Evolutionary conservation across 108 stramenopile genomes (phyloP).

Genomic region (Aurantiochytrium sp.): DNA sequence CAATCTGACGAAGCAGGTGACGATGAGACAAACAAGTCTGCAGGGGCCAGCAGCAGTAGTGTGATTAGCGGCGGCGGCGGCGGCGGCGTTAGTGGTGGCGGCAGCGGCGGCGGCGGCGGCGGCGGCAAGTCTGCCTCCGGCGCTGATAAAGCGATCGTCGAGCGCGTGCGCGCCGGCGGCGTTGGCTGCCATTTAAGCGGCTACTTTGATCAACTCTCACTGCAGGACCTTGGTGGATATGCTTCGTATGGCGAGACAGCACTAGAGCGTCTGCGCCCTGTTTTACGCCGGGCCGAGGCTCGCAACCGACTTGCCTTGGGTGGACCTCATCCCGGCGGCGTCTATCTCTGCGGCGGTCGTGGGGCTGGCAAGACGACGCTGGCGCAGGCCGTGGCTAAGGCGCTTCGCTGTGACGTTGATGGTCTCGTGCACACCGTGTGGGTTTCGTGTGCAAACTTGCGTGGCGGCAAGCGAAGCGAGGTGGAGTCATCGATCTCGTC

Average conservation of each 20-base stretch:
- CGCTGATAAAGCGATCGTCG: background rate
- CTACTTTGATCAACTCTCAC: background rate
- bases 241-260: background rate
- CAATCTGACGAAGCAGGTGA: background rate
- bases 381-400: background rate
- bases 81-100: background rate
- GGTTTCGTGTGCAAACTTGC: background rate
- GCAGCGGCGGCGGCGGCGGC: background rate
- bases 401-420: background rate
- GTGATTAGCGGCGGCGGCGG: background rate
- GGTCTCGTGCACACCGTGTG: background rate
- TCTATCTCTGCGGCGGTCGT: background rate
- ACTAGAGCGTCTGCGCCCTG: background rate
- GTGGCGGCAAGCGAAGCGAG: conserved; percentile 14
- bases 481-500: background rate
- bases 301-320: background rate
- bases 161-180: background rate
- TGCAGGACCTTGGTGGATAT: background rate
- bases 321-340: background rate
- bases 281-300: background rate
- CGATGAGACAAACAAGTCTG: background rate
- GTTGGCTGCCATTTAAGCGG: background rate
- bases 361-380: background rate
- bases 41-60: background rate
- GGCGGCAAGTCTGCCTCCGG: background rate